Evolutionary conservation across 257 asterid genomes (phyloP).

Genomic region (Penstemon eatonii): DNA sequence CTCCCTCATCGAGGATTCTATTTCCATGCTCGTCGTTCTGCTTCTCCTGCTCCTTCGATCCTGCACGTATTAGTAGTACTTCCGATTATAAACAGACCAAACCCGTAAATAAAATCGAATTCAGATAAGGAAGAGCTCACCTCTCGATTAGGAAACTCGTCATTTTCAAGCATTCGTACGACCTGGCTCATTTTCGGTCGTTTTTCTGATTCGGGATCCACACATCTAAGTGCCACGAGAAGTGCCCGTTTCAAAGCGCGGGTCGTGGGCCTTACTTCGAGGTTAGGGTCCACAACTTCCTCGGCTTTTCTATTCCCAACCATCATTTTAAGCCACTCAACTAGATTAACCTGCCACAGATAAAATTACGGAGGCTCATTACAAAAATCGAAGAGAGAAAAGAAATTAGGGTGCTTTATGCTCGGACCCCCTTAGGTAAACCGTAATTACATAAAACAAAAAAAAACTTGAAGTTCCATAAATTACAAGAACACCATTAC

Average conservation of each 20-base stretch:
- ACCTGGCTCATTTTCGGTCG: constrained; percentile 47
- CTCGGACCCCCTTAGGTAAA: no score
- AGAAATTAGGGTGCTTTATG: no score
- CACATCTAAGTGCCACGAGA: constrained; percentile 45
- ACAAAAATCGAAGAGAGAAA: neutral
- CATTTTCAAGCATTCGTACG: constrained; percentile 44
- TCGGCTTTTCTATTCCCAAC: constrained; percentile 41
- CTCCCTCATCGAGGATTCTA: constrained; percentile 44
- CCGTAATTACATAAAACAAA: no score
- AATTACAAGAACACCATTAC: no score
- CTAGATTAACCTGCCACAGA: constrained; percentile 80
- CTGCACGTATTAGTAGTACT: constrained; percentile 25
- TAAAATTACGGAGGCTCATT: constrained; percentile 9
- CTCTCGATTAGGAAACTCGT: constrained; percentile 39
- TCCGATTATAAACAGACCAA: neutral
- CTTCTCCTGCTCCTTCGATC: constrained; percentile 54
- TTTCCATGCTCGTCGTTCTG: constrained; percentile 55
- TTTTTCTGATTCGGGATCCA: constrained; percentile 40
- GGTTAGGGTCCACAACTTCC: constrained; percentile 40
- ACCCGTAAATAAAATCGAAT: neutral
- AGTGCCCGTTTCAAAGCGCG: constrained; percentile 43
- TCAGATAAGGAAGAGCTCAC: constrained; percentile 14
- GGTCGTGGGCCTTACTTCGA: constrained; percentile 37
- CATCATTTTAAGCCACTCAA: constrained; percentile 67
- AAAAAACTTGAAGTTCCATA: no score